Evolutionary conservation across 1,284 basidiomycete species (phyloP).

Genomic region (Ceraceosorus bombacis): DNA sequence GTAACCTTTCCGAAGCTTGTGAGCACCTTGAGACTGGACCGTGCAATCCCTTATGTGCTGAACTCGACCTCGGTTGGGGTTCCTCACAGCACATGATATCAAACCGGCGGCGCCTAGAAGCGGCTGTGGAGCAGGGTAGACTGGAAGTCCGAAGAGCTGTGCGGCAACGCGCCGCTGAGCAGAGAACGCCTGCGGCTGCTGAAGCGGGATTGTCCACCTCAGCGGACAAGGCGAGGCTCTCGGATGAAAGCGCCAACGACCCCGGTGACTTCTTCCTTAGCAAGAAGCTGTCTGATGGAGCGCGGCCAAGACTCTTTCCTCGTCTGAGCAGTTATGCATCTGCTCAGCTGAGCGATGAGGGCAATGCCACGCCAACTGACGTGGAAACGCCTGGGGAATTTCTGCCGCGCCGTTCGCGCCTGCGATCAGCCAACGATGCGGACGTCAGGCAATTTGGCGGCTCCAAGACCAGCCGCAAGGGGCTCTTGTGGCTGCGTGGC

Average conservation of each 20-base stretch:
- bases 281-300: not conserved
- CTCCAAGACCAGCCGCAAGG: not conserved
- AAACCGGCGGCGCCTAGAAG: conserved; percentile 41
- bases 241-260: conserved; percentile 1
- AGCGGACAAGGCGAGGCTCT: not conserved
- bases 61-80: not conserved
- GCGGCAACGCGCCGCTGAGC: not conserved
- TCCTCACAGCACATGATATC: conserved; percentile 40
- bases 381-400: conserved; percentile 8
- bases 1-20: conserved; percentile 40
- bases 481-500: not conserved
- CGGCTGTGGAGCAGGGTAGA: conserved; percentile 36
- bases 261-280: conserved; percentile 7
- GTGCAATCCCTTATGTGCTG: not conserved
- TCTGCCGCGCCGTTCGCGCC: conserved; percentile 7
- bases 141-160: conserved; percentile 1
- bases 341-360: not conserved
- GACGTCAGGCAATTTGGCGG: not conserved
- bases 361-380: conserved; percentile 1
- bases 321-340: not conserved
- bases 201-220: not conserved
- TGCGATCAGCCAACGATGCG: conserved; percentile 6
- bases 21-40: not conserved
- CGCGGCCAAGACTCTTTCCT: not conserved
- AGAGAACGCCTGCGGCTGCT: not conserved